Conservation (phyloP, 768 basidiomycete species). For the Boletus reticuloceps region DNA sequence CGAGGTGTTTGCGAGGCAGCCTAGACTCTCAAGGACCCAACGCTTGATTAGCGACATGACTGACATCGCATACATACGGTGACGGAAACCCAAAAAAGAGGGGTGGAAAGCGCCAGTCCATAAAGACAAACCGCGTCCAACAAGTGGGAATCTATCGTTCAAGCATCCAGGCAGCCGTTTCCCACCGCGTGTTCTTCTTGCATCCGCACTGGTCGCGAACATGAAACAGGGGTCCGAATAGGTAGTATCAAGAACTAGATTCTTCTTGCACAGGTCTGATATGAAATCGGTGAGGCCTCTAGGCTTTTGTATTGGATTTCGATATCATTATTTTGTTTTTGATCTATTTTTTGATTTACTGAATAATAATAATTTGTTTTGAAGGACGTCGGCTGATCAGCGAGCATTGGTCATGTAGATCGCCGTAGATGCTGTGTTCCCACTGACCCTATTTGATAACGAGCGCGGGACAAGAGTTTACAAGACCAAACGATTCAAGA, state of each 20-base stretch:
- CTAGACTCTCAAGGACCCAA: neutral
- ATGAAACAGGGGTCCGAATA: constrained; percentile 19
- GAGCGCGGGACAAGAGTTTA: neutral
- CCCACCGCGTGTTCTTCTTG: constrained; percentile 4
- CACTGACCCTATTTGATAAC: neutral
- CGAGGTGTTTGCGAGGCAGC: constrained; percentile 24
- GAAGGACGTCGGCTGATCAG: constrained; percentile 9
- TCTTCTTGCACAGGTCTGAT: constrained; percentile 6
- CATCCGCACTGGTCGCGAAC: constrained; percentile 5
- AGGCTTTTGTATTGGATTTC: neutral
- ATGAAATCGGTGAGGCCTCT: constrained; percentile 18
- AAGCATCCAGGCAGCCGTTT: neutral
- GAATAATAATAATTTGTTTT: neutral
- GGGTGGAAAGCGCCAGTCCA: neutral
- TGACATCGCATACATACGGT: too few species aligned
- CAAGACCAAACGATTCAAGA: neutral
- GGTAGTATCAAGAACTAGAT: neutral
- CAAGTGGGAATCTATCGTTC: too few species aligned
- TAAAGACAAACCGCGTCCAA: too few species aligned
- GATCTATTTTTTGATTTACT: neutral
- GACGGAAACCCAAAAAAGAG: neutral
- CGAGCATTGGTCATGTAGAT: constrained; percentile 11
- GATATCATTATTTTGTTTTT: neutral
- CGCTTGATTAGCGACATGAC: too few species aligned
- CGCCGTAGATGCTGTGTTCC: constrained; percentile 2